A percentile compares a stretch with the other conserved stretches of the same genome.
These are phyloP conservation scores for Didymellaceae sp. DNA, from an alignment of 2,329 filamentous ascomycete genomes.

Conservation along the genomic window DNA sequence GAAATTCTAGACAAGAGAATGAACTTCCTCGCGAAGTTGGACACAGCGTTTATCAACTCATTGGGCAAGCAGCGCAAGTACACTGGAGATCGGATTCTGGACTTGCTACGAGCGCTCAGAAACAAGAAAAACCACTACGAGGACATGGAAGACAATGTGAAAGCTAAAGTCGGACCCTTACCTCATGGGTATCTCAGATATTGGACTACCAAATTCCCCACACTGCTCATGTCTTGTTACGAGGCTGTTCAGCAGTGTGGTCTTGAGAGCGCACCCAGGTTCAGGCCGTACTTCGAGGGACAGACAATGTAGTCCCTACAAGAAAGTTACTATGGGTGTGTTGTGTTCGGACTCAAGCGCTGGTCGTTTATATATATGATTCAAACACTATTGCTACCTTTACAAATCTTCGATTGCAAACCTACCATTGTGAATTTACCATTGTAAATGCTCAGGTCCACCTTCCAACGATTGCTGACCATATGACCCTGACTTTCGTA, in stretches of 20 bases:
- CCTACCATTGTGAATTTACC: neutral
- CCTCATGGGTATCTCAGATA: constrained; percentile 84
- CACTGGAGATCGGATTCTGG: constrained; percentile 80
- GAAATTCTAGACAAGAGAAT: constrained; percentile 61
- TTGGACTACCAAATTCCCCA: constrained; percentile 82
- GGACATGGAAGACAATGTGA: constrained; percentile 86
- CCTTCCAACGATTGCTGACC: no score
- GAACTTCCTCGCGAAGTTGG: constrained; percentile 80
- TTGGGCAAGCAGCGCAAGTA: constrained; percentile 96
- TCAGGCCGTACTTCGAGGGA: constrained; percentile 70
- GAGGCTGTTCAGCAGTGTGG: constrained; percentile 71
- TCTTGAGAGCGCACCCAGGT: constrained; percentile 69
- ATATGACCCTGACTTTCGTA: no score
- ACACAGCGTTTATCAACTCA: constrained; percentile 83
- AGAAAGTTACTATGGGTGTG: neutral
- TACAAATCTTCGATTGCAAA: no score
- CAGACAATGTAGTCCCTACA: constrained; percentile 22
- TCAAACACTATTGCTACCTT: no score
- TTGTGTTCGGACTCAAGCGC: neutral
- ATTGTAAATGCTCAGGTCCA: no score
- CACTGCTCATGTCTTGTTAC: constrained; percentile 79
- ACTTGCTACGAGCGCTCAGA: constrained; percentile 83
- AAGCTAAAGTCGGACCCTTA: constrained; percentile 72
- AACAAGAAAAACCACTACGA: constrained; percentile 99
- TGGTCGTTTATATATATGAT: constrained; percentile 1